phyloP scores from a whole-genome alignment of 2,329 filamentous ascomycete species.

The Helotiales sp. region DNA sequence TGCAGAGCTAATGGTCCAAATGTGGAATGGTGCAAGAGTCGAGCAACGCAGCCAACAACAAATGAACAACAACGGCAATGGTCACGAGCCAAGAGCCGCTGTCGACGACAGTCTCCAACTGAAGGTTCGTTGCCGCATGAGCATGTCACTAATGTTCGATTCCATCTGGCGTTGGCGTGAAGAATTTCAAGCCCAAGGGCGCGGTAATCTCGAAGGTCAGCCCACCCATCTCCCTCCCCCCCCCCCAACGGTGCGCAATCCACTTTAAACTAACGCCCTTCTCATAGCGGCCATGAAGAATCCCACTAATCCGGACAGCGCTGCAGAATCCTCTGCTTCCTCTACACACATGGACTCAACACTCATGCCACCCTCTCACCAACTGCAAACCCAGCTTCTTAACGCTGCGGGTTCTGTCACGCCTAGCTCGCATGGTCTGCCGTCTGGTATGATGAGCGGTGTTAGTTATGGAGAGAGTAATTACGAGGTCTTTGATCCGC shows the following conservation, averaged over 20 bases:
- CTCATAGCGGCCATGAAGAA: conserved; percentile 73
- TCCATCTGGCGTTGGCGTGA: conserved; percentile 86
- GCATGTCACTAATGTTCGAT: conserved; percentile 84
- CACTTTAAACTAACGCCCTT: conserved; percentile 31
- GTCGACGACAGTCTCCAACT: conserved; percentile 76
- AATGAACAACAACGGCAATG: conserved; percentile 44
- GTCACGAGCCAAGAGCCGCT: conserved; percentile 31
- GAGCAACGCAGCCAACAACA: conserved; percentile 48
- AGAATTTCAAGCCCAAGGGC: conserved; percentile 74
- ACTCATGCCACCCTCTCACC: conserved; percentile 51
- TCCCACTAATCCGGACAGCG: conserved; percentile 82
- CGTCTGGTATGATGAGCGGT: conserved; percentile 35
- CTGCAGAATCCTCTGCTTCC: conserved; percentile 72
- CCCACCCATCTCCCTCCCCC: conserved; percentile 24
- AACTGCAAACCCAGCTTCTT: conserved; percentile 37
- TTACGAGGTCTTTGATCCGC: conserved; percentile 88
- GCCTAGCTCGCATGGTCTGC: conserved; percentile 36
- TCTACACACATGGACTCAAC: conserved; percentile 68
- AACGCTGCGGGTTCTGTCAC: conserved; percentile 32
- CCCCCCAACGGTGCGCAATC: neutral
- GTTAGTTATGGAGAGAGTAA: conserved; percentile 68
- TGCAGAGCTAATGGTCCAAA: conserved; percentile 84
- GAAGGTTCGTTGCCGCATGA: conserved; percentile 82
- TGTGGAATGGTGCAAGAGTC: conserved; percentile 69
- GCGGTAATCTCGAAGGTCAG: conserved; percentile 74